phyloP scores from a whole-genome alignment of 31 red algal genomes.

The Porphyra umbilicalis region DNA sequence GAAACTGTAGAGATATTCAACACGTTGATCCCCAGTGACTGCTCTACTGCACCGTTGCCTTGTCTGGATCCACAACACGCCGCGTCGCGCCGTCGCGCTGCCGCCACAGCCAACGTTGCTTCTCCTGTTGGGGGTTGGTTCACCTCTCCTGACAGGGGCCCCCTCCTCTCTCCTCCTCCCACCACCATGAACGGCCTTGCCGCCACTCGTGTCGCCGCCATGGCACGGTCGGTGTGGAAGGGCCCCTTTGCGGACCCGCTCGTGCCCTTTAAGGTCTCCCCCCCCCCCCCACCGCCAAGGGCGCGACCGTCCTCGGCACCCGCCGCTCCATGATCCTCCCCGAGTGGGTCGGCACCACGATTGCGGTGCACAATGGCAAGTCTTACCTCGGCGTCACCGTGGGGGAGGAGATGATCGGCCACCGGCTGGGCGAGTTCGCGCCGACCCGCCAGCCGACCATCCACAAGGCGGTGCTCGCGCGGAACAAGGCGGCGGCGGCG shows the following conservation, averaged over 20 bases:
- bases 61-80: too few species aligned
- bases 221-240: conserved; percentile 79
- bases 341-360: conserved; percentile 80
- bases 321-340: conserved; percentile 88
- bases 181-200: neutral
- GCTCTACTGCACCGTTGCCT: too few species aligned
- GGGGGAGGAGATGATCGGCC: conserved; percentile 92
- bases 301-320: conserved; percentile 32
- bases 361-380: conserved; percentile 89
- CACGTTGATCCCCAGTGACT: too few species aligned
- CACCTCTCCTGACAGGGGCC: neutral
- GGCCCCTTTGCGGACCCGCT: conserved; percentile 74
- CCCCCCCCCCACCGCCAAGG: neutral
- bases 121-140: neutral
- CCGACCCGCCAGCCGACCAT: conserved; percentile 54
- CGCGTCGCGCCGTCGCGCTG: too few species aligned
- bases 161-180: neutral
- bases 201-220: conserved; percentile 2
- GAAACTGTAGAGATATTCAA: too few species aligned
- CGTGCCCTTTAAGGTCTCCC: neutral
- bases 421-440: conserved; percentile 90
- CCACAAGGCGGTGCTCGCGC: conserved; percentile 49
- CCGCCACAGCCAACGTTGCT: too few species aligned
- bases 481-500: conserved; percentile 12
- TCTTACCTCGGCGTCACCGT: conserved; percentile 60